These are phyloP conservation scores for Cicer bijugum DNA, from an alignment of 306 rosid species.

Conservation along the genomic window DNA sequence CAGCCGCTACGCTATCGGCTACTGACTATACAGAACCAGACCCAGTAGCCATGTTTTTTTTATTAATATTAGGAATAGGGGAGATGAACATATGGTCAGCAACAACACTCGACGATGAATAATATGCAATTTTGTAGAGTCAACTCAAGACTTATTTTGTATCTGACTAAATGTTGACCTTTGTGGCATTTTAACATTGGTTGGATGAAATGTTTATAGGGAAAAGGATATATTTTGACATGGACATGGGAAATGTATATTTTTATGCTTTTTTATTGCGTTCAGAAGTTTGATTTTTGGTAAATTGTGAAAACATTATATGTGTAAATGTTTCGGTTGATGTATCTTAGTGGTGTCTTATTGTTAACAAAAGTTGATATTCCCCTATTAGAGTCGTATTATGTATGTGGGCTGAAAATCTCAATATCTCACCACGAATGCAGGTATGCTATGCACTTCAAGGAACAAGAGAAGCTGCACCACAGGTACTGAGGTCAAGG, in stretches of 20 bases:
- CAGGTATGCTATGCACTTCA: conserved; percentile 66
- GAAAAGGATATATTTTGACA: neutral
- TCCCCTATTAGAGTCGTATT: neutral
- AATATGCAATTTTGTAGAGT: neutral
- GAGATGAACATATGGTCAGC: neutral
- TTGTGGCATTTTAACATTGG: neutral
- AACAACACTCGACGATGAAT: neutral
- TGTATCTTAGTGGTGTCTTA: neutral
- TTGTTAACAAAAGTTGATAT: neutral
- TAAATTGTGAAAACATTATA: neutral
- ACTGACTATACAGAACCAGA: too few relatives aligned
- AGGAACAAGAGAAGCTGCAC: conserved; percentile 68
- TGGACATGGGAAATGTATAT: neutral
- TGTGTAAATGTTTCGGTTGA: neutral
- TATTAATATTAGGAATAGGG: neutral
- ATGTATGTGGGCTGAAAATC: neutral
- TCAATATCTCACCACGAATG: conserved; percentile 36
- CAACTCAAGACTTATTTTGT: neutral
- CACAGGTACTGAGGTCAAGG: conserved; percentile 60
- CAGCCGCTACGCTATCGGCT: too few relatives aligned
- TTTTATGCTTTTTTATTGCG: neutral
- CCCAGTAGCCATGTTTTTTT: too few relatives aligned
- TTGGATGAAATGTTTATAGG: neutral
- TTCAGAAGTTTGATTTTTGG: neutral
- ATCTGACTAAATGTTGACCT: neutral